A percentile compares a stretch with the other conserved stretches of the same genome.
phyloP scores from a whole-genome alignment of 1,139 yeast species.

The Geotrichum phurueaensis region DNA sequence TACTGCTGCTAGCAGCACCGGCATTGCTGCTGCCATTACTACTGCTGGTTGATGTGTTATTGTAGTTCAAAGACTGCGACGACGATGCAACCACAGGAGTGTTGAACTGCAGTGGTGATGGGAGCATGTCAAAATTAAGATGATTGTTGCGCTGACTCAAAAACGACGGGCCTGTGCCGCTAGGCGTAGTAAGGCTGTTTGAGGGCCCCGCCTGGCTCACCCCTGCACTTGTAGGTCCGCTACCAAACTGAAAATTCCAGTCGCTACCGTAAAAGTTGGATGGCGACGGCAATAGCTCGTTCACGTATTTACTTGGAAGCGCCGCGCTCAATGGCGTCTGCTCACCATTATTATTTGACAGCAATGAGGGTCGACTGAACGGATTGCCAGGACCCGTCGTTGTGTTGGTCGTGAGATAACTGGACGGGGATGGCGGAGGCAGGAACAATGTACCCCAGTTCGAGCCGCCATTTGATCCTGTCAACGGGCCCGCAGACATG shows the following conservation, averaged over 20 bases:
- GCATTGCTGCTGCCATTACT: constrained; percentile 10
- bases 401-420: constrained; percentile 5
- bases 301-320: constrained; percentile 37
- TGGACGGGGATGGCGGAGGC: constrained; percentile 19
- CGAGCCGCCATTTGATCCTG: constrained; percentile 7
- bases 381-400: constrained; percentile 17
- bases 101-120: constrained; percentile 34
- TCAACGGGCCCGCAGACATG: constrained; percentile 12
- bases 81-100: constrained; percentile 29
- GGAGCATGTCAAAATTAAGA: constrained; percentile 27
- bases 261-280: constrained; percentile 37
- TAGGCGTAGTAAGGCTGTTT: constrained; percentile 9
- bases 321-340: constrained; percentile 40
- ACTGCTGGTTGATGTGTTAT: constrained; percentile 5
- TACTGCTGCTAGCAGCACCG: not conserved
- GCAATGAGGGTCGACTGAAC: constrained; percentile 26
- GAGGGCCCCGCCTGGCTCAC: constrained; percentile 6
- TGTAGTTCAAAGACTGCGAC: constrained; percentile 20
- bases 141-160: constrained; percentile 14
- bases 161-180: constrained; percentile 3
- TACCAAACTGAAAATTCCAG: constrained; percentile 28
- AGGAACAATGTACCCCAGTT: constrained; percentile 10
- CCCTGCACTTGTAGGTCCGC: constrained; percentile 15
- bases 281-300: constrained; percentile 40
- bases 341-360: constrained; percentile 29